Evolutionary conservation across 768 basidiomycete genomes (phyloP).

Genomic region (Tricholoma sp.): DNA sequence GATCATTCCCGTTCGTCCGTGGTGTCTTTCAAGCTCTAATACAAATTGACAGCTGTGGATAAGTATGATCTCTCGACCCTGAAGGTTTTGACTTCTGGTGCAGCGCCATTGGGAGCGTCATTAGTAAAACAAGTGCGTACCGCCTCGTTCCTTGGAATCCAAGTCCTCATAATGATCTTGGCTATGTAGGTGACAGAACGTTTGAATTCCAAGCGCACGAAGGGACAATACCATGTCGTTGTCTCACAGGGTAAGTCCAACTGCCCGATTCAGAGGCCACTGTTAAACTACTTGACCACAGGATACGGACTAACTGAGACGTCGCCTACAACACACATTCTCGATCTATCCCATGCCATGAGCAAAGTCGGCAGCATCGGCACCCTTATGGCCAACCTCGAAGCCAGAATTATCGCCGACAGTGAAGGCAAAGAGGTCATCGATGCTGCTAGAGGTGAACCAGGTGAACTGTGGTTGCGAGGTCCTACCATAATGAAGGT

Average conservation of each 20-base stretch:
- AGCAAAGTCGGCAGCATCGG: slow-evolving; percentile 66
- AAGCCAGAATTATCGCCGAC: slow-evolving; percentile 66
- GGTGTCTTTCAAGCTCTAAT: not conserved
- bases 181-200: slow-evolving; percentile 30
- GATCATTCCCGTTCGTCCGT: not conserved
- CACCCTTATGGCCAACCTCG: slow-evolving; percentile 64
- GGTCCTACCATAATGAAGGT: slow-evolving; percentile 82
- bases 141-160: slow-evolving; percentile 19
- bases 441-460: slow-evolving; percentile 48
- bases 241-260: slow-evolving; percentile 46
- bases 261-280: not conserved
- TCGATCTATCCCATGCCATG: slow-evolving; percentile 36
- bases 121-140: slow-evolving; percentile 45
- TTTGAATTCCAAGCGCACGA: slow-evolving; percentile 31
- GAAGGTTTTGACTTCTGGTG: slow-evolving; percentile 59
- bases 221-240: slow-evolving; percentile 23
- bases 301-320: slow-evolving; percentile 84
- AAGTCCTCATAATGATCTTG: not conserved
- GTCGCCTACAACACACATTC: slow-evolving; percentile 62
- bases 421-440: slow-evolving; percentile 45
- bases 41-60: slow-evolving; percentile 41
- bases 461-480: slow-evolving; percentile 80
- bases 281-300: slow-evolving; percentile 14
- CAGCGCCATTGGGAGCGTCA: slow-evolving; percentile 71
- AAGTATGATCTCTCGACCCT: slow-evolving; percentile 65